Percentiles rank a stretch among this genome's conserved stretches.
Conservation (phyloP, 495 filamentous ascomycete species). For the Penicillium longicatenatum region DNA sequence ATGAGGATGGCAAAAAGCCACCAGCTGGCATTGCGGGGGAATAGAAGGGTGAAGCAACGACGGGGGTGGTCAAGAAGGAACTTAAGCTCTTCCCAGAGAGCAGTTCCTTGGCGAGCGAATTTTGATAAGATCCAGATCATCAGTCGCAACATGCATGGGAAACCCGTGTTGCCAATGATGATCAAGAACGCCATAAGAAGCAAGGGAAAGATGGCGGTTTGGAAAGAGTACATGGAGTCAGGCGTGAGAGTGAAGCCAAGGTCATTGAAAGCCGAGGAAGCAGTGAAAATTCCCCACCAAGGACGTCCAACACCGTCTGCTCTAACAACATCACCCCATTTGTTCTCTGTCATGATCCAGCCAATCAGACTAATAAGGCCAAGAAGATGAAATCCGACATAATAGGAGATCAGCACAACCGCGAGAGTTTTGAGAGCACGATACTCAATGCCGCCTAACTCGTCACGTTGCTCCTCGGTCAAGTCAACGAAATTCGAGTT, state of each 20-base stretch:
- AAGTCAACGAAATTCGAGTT: constrained; percentile 91
- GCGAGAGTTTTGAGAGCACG: constrained; percentile 84
- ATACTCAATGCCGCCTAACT: constrained; percentile 94
- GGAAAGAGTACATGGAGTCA: constrained; percentile 89
- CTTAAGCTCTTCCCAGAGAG: constrained; percentile 81
- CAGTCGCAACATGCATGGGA: constrained; percentile 89
- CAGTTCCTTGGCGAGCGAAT: constrained; percentile 57
- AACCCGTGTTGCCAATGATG: constrained; percentile 91
- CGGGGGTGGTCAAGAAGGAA: constrained; percentile 94
- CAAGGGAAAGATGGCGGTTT: constrained; percentile 71
- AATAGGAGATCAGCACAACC: constrained; percentile 75
- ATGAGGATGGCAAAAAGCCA: constrained; percentile 91
- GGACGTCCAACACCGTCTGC: constrained; percentile 60
- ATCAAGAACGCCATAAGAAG: constrained; percentile 79
- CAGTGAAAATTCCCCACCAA: constrained; percentile 93
- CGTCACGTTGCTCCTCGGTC: constrained; percentile 86
- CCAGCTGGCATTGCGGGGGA: constrained; percentile 90
- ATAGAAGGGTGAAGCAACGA: constrained; percentile 91
- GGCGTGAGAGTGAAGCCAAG: constrained; percentile 85
- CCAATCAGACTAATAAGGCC: constrained; percentile 70
- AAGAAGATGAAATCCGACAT: constrained; percentile 71
- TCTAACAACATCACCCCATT: constrained; percentile 62
- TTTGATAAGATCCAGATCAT: constrained; percentile 77
- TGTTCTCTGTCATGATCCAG: constrained; percentile 70
- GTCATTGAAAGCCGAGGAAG: constrained; percentile 86